Evolutionary conservation across 129 eudicot genomes (phyloP), one percentile per base, ranked within the genome.

Genomic region (Chrysanthemum makinoi): DNA sequence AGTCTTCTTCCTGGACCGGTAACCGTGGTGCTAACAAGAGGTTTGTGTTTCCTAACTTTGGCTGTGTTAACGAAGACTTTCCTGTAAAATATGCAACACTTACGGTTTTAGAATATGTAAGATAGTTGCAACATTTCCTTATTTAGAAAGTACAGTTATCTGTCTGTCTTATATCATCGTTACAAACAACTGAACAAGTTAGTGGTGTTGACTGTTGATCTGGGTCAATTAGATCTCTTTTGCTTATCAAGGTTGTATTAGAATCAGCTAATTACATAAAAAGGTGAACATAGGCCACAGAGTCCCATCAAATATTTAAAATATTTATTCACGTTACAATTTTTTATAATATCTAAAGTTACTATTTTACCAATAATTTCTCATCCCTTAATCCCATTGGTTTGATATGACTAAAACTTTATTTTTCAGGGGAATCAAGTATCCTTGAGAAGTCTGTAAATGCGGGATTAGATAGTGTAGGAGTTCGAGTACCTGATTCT

Each of bases 1-100:
- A 64, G 76, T 55, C 97, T 94, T 24, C 96, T 94, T 68, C 99
- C 99, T 16, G 99, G 99, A n/a, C 99, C 99, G 10, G 97, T 94
- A 8, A 94, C 99, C 20, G 82, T 94, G 48, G 96, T 94, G 39
- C 76, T 94, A 39, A 77, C 69, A 76, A 77, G 97, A 94, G 97
- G 99, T 94, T 58, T 60, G 86, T 76, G 10, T 10, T 55, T 58
- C 33, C 13, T 39, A 20, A 53, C 65, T 57, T 28, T 3, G 20
- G 18, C 33, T 35, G 18, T n/a, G 8, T 18, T 17, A 13, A 52
- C 17, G 30, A 53, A 14, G 5, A 2, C 11, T 63, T 1, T 26
- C 18, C 33, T 35, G 19, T 69, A 33, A 50, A 33, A 18, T 52
- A 70, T 15, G 35, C 43, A 7, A 54, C 10, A 33, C 51, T 52